Conservation (phyloP, 345 rosid genomes). For the Dovyalis caffra region DNA sequence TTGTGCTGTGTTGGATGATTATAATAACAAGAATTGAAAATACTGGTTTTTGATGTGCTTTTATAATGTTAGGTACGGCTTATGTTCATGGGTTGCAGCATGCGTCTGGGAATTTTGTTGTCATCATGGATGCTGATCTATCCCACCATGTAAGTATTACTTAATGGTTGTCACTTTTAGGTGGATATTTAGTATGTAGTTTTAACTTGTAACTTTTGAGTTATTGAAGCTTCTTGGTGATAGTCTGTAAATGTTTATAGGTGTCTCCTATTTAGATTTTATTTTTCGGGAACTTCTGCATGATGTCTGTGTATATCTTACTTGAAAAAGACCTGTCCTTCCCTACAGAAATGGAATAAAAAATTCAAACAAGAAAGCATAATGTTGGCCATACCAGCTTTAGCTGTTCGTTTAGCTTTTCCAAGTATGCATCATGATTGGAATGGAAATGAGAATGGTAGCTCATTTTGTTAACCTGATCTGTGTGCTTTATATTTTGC, state of each 20-base stretch:
- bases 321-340: not conserved
- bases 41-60: conserved; percentile 14
- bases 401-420: not conserved
- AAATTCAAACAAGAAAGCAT: not conserved
- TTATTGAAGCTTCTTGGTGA: not conserved
- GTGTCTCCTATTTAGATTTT: not conserved
- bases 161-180: not conserved
- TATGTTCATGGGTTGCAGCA: conserved; percentile 87
- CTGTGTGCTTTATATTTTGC: conserved; percentile 35
- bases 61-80: conserved; percentile 70
- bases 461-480: conserved; percentile 3
- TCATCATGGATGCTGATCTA: conserved; percentile 98
- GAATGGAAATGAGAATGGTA: not conserved
- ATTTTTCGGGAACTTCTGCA: not conserved
- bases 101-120: conserved; percentile 88
- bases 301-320: not conserved
- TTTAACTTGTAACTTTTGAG: not conserved
- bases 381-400: not conserved
- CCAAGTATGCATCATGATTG: not conserved
- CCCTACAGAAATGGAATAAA: not conserved
- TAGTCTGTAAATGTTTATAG: not conserved
- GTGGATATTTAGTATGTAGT: not conserved
- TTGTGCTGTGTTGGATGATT: not conserved
- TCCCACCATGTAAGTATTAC: conserved; percentile 87
- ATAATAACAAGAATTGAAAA: not conserved